Percentiles rank a stretch among this genome's conserved stretches.
Conservation (phyloP, 495 filamentous ascomycete genomes). For the Penicillium pancosmium region DNA sequence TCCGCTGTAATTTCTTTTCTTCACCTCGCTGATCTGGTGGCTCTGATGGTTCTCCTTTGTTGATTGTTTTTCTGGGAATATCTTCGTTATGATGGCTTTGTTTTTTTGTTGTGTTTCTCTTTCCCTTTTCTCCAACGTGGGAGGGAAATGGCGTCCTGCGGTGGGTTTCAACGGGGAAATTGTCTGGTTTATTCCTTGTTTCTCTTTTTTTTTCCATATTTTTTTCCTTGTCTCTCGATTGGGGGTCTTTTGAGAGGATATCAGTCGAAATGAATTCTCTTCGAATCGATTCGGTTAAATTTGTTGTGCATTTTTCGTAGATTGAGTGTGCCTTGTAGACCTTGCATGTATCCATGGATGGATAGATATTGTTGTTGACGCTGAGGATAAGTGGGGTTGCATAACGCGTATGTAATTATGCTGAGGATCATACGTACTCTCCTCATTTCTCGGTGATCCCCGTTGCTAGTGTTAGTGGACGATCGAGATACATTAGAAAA, state of each 20-base stretch:
- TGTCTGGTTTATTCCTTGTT: conserved; percentile 12
- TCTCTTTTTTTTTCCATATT: not conserved
- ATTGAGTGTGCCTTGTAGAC: no score
- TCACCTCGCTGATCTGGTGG: conserved; percentile 29
- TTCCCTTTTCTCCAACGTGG: conserved; percentile 27
- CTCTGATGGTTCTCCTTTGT: conserved; percentile 23
- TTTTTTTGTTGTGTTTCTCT: conserved; percentile 5
- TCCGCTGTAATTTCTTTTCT: conserved; percentile 34
- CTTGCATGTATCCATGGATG: no score
- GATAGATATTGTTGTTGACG: no score
- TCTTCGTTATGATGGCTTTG: conserved; percentile 37
- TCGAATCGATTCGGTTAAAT: no score
- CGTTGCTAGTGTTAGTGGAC: no score
- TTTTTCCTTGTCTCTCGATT: not conserved
- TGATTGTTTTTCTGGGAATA: conserved; percentile 33
- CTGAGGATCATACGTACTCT: no score
- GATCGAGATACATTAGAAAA: no score
- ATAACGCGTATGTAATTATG: no score
- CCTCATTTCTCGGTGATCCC: no score
- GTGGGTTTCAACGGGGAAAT: conserved; percentile 44
- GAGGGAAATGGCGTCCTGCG: conserved; percentile 46
- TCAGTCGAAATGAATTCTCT: not conserved
- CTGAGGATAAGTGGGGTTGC: no score
- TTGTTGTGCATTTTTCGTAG: no score
- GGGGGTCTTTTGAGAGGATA: not conserved